phyloP scores from a whole-genome alignment of 2,329 filamentous ascomycete genomes.

The Beauveria sp. region DNA sequence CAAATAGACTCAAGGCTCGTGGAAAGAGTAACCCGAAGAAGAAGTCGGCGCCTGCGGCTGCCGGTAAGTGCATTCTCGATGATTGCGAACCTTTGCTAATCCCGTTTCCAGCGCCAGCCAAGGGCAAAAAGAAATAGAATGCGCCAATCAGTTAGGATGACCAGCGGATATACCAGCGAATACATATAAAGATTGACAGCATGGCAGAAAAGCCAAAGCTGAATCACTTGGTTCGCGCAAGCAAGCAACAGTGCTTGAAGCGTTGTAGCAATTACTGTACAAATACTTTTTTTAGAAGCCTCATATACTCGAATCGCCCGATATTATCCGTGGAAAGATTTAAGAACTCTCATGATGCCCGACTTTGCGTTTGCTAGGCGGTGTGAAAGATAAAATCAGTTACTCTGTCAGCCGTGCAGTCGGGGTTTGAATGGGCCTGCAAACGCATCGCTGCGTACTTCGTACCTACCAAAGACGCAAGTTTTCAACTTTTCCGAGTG shows the following conservation, averaged over 20 bases:
- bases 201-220: neutral
- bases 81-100: neutral
- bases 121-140: conserved; percentile 17
- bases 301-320: neutral
- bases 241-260: neutral
- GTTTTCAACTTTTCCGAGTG: neutral
- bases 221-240: neutral
- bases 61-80: neutral
- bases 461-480: too few species aligned
- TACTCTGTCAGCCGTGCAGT: too few species aligned
- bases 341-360: neutral
- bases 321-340: neutral
- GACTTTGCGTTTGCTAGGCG: neutral
- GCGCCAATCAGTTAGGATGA: neutral
- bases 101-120: conserved; percentile 18
- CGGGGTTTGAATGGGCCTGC: neutral
- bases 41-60: conserved; percentile 53
- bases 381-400: neutral
- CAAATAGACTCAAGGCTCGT: conserved; percentile 59
- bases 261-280: conserved; percentile 9
- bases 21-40: conserved; percentile 88
- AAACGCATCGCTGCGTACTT: neutral
- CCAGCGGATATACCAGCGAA: neutral
- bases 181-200: neutral
- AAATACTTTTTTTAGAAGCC: neutral